Conservation (phyloP, 352 stramenopile genomes). For the Phytophthora syringae region DNA sequence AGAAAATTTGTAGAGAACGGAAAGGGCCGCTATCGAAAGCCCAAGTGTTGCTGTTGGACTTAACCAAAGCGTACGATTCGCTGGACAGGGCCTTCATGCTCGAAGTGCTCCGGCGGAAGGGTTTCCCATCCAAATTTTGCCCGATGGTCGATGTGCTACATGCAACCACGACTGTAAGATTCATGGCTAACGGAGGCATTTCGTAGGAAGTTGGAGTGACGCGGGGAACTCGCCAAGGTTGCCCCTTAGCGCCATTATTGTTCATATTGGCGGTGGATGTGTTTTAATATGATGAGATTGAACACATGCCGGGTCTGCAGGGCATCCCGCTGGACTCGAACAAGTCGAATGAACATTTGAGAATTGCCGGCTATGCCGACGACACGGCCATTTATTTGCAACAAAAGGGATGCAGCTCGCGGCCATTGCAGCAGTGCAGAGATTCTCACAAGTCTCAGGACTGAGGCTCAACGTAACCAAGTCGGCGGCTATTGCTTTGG, state of each 20-base stretch:
- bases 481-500: too few species aligned
- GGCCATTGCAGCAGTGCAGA: too few species aligned
- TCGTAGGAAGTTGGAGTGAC: neutral
- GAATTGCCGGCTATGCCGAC: neutral
- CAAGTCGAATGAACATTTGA: neutral
- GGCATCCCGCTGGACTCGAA: neutral
- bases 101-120: conserved; percentile 5
- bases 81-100: conserved; percentile 7
- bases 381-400: neutral
- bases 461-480: too few species aligned
- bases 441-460: too few species aligned
- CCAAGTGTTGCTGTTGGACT: conserved; percentile 9
- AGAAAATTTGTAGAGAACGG: neutral
- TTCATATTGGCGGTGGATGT: neutral
- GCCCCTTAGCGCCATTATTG: neutral
- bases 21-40: neutral
- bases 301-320: too few species aligned
- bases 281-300: neutral
- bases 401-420: too few species aligned
- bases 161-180: neutral
- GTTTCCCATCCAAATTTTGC: neutral
- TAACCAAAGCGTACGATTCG: conserved; percentile 17
- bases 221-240: conserved; percentile 5
- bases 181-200: conserved; percentile 1
- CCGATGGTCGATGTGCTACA: neutral